A percentile compares a stretch with the other conserved stretches of the same genome.
Evolutionary conservation across 306 rosid genomes (phyloP).

Genomic region (Begonia peltatifolia): DNA sequence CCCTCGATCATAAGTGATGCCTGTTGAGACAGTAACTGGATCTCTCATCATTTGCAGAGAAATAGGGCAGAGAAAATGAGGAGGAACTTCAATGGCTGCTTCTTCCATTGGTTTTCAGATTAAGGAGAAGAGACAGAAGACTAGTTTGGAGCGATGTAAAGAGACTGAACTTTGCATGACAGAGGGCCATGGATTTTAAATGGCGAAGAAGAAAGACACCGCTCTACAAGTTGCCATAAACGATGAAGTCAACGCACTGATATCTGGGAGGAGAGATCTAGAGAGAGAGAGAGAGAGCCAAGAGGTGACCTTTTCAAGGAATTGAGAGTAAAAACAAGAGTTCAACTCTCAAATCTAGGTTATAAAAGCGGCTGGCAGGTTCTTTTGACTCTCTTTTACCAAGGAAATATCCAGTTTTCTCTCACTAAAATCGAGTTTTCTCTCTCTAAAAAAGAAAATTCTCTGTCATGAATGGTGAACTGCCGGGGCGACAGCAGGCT

Average conservation of each 20-base stretch:
- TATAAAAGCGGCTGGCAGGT: no score
- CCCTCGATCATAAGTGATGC: constrained; percentile 69
- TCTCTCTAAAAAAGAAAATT: no score
- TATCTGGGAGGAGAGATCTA: constrained; percentile 35
- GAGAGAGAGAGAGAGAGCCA: constrained; percentile 5
- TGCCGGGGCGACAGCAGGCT: no score
- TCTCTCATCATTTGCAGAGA: constrained; percentile 73
- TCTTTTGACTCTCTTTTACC: no score
- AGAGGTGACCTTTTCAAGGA: no score
- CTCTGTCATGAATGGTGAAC: no score
- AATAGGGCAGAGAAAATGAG: constrained; percentile 68
- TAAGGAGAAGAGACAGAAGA: not conserved
- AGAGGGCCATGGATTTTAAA: constrained; percentile 8
- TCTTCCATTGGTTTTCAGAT: constrained; percentile 1
- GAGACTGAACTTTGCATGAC: constrained; percentile 1
- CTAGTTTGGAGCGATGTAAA: no score
- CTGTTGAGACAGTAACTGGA: constrained; percentile 61
- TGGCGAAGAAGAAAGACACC: not conserved
- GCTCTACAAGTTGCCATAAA: constrained; percentile 16
- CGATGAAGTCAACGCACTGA: constrained; percentile 39
- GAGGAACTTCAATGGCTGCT: constrained; percentile 44
- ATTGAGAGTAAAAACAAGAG: no score
- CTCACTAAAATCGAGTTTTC: no score
- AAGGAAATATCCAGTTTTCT: no score
- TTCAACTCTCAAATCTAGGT: no score